Evolutionary conservation across 129 eudicot species (phyloP), one percentile per base, ranked within the genome.

Genomic region (Flaveria linearis): DNA sequence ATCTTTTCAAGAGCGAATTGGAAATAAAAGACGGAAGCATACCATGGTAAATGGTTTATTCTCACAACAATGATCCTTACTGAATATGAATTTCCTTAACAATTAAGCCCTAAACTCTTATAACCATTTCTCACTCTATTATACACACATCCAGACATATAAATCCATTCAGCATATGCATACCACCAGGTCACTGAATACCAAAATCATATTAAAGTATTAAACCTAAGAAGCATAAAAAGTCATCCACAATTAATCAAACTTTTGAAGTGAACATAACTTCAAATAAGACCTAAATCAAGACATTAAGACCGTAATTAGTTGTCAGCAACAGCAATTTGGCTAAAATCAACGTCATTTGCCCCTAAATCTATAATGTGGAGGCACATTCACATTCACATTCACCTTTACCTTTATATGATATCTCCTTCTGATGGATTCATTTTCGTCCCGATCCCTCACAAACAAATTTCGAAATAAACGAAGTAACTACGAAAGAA

Each of bases 231-330:
- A 62, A 62, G 17, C 42, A 57, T 57, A 12, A 57, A 4, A 57
- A 9, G n/a, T 5, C 16, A 28, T 15, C 28, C 3, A 26, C 68
- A 62, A 62, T 26, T 13, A 62, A 62, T 14, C 43, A 62, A 61
- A 7, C 1, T 62, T 26, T 6, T 28, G 5, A 62, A 53, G 26
- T 13, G 61, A 25, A 55, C 18, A 56, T 8, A 18, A 5, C 41
- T 36, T 20, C 62, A 56, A 63, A 63, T 30, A 7, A 30, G 22
- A 15, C 69, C 69, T 63, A 63, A 63, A 28, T 63, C 45, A 63
- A 16, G 20, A 63, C 11, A 63, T 33, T 15, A 63, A 15, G 11
- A 30, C 22, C 69, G 14, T 10, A 63, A 63, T 3, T 62, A 1
- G 33, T 5, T 36, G 5, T 5, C 41, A 36, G 41, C 41, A 36